phyloP scores from a whole-genome alignment of 495 filamentous ascomycete genomes.

The Penicillium longicatenatum region DNA sequence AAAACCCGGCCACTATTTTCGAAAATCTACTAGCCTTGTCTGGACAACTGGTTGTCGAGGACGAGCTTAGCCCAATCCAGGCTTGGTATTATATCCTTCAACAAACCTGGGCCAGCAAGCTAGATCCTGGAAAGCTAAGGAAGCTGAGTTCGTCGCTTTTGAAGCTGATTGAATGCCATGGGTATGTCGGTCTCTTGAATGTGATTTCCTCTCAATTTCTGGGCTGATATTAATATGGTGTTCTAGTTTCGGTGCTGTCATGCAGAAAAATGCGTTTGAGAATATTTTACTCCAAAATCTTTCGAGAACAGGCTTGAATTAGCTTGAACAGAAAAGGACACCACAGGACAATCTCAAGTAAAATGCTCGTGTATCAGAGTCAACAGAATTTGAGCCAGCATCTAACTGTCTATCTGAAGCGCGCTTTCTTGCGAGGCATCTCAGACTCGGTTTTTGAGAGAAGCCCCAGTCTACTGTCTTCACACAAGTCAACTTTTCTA shows the following conservation, averaged over 20 bases:
- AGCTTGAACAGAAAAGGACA: no score
- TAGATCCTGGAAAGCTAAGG: slow-evolving; percentile 4
- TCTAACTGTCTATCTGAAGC: no score
- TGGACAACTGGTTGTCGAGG: slow-evolving; percentile 26
- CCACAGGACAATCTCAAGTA: no score
- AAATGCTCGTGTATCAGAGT: no score
- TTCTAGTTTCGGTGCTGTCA: background rate
- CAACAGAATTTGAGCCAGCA: no score
- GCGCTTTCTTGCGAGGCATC: no score
- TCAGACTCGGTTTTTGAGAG: no score
- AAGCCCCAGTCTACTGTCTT: no score
- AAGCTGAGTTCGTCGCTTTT: slow-evolving; percentile 11
- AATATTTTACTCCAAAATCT: no score
- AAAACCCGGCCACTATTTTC: slow-evolving; percentile 21
- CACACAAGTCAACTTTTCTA: no score
- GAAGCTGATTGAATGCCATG: slow-evolving; percentile 6
- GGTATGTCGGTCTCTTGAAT: slow-evolving; percentile 22
- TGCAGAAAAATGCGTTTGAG: background rate
- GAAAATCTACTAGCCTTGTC: slow-evolving; percentile 30
- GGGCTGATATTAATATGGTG: background rate
- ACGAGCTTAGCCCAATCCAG: slow-evolving; percentile 37
- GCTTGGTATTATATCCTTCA: slow-evolving; percentile 36
- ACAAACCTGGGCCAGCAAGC: slow-evolving; percentile 19
- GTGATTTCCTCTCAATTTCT: background rate
- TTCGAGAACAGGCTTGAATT: no score